A percentile compares a stretch with the other conserved stretches of the same genome.
Conservation (phyloP, 2,329 filamentous ascomycete species). For the Coccinonectria pachysandricola region DNA sequence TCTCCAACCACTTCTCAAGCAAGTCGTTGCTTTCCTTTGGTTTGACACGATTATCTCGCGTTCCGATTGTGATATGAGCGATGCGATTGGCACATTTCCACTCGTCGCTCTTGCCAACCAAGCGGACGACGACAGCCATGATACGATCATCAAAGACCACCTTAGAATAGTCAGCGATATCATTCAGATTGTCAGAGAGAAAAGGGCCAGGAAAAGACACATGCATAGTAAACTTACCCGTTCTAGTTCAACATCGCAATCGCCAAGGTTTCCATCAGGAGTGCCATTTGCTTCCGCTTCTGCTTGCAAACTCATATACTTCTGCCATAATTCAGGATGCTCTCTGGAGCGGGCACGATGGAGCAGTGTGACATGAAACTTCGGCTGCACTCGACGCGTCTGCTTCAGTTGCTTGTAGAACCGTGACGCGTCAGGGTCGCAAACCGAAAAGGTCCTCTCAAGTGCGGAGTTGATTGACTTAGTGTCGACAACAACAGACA, state of each 20-base stretch:
- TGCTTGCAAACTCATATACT: conserved; percentile 53
- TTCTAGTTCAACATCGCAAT: conserved; percentile 54
- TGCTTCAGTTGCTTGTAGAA: conserved; percentile 71
- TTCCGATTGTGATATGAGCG: conserved; percentile 86
- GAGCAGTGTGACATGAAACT: conserved; percentile 91
- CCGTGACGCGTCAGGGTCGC: conserved; percentile 30
- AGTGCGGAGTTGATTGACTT: conserved; percentile 44
- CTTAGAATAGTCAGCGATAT: conserved; percentile 22
- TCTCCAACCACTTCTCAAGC: conserved; percentile 61
- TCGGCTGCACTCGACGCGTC: conserved; percentile 63
- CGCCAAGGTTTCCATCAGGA: conserved; percentile 38
- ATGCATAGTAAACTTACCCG: conserved; percentile 35
- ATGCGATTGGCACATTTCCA: conserved; percentile 69
- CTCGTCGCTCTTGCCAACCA: conserved; percentile 44
- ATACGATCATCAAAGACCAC: conserved; percentile 77
- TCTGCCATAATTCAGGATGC: conserved; percentile 63
- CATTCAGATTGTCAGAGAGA: not conserved
- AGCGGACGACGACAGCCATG: conserved; percentile 82
- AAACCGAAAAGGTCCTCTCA: conserved; percentile 55
- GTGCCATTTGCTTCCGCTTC: conserved; percentile 26
- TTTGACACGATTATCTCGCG: conserved; percentile 63
- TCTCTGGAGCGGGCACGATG: conserved; percentile 58
- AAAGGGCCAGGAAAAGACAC: not conserved
- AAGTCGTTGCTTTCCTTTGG: conserved; percentile 91
- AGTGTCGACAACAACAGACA: conserved; percentile 38